phyloP scores from a whole-genome alignment of 108 stramenopile genomes.

The Conticribra weissflogii region DNA sequence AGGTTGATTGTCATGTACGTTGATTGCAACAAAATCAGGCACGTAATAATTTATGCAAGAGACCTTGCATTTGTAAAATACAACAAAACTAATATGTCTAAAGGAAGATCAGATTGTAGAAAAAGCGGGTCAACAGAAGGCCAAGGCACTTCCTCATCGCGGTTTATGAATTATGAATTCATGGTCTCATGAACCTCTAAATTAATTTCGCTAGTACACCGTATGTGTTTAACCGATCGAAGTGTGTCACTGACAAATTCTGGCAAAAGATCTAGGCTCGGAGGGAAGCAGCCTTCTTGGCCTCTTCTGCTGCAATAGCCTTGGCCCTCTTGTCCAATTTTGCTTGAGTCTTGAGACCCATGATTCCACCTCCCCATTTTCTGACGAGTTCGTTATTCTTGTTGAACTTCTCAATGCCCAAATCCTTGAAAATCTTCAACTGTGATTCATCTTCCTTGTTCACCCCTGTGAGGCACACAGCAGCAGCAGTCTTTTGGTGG shows the following conservation, averaged over 20 bases:
- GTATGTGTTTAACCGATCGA: neutral
- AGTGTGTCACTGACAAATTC: too few species aligned
- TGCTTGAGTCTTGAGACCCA: conserved; percentile 99
- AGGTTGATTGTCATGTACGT: too few species aligned
- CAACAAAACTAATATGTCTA: too few species aligned
- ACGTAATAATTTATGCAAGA: too few species aligned
- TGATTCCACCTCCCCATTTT: conserved; percentile 99
- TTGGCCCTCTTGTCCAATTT: conserved; percentile 98
- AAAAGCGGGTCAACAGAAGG: conserved; percentile 42
- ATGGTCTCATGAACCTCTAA: conserved; percentile 23
- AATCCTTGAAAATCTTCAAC: conserved; percentile 77
- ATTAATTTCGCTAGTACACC: conserved; percentile 11
- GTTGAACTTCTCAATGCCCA: conserved; percentile 96
- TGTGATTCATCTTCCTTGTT: conserved; percentile 91
- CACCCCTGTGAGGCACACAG: conserved; percentile 88
- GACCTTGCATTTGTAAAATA: too few species aligned
- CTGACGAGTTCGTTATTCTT: conserved; percentile 86
- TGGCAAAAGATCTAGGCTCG: conserved; percentile 37
- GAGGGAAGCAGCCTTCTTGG: conserved; percentile 95
- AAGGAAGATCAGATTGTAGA: too few species aligned
- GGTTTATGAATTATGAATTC: conserved; percentile 33
- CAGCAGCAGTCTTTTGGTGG: conserved; percentile 96
- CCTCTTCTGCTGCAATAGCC: conserved; percentile 93
- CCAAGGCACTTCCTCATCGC: conserved; percentile 38
- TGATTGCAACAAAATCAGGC: too few species aligned